A percentile compares a stretch with the other conserved stretches of the same genome.
Evolutionary conservation across 2,329 filamentous ascomycete genomes (phyloP).

Genomic region (Penicillium sp.): DNA sequence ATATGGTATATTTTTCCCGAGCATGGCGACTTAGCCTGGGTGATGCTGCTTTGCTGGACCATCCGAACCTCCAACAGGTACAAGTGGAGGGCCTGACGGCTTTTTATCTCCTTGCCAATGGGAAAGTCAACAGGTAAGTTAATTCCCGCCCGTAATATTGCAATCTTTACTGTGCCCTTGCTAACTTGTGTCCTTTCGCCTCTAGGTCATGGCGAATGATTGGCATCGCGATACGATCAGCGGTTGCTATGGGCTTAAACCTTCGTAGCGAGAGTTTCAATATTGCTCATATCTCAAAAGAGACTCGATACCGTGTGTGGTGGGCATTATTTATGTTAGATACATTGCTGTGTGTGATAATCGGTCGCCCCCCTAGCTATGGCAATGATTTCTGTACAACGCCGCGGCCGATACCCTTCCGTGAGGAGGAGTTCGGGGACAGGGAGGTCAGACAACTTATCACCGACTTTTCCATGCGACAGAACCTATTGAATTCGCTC

Average conservation of each 20-base stretch:
- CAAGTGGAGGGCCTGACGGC: conserved; percentile 44
- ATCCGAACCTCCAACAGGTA: conserved; percentile 45
- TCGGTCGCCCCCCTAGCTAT: conserved; percentile 43
- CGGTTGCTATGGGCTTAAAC: conserved; percentile 45
- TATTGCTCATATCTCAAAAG: conserved; percentile 39
- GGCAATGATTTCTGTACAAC: conserved; percentile 43
- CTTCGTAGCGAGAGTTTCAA: conserved; percentile 41
- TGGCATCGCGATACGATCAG: conserved; percentile 43
- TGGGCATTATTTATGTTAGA: conserved; percentile 46
- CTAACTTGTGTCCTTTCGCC: not conserved
- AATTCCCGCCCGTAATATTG: not conserved
- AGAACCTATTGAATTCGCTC: conserved; percentile 25
- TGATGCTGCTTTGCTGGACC: conserved; percentile 36
- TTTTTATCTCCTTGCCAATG: conserved; percentile 42
- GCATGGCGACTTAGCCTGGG: conserved; percentile 43
- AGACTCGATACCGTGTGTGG: conserved; percentile 46
- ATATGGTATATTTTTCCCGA: conserved; percentile 43
- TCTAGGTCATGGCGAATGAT: conserved; percentile 44
- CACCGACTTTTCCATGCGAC: conserved; percentile 33
- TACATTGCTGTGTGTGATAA: conserved; percentile 42
- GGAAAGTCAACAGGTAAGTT: conserved; percentile 45
- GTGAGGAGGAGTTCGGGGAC: conserved; percentile 39
- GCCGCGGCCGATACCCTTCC: conserved; percentile 41
- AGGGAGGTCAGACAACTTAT: conserved; percentile 35
- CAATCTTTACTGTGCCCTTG: not conserved